These are phyloP conservation scores for Agrostemma githago DNA, from an alignment of 148 eudicot species.

Conservation along the genomic window DNA sequence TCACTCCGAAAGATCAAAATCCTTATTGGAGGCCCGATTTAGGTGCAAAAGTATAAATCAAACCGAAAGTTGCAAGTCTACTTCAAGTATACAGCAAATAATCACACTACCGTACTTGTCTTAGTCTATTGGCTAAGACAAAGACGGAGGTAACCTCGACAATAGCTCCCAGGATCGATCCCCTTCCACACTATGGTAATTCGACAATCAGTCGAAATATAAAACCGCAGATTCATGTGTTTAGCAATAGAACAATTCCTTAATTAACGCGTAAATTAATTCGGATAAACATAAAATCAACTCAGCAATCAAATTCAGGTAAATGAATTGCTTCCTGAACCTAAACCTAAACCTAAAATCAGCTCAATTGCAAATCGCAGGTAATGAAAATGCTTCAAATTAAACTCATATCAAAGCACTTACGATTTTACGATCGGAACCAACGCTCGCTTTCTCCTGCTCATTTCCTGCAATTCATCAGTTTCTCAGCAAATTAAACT, in stretches of 20 bases:
- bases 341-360: not conserved
- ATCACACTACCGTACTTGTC: no score
- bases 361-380: not conserved
- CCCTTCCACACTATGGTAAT: no score
- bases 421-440: not conserved
- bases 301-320: not conserved
- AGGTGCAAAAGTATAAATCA: not conserved
- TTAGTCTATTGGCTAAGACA: no score
- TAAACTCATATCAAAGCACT: constrained; percentile 6
- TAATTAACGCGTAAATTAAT: not conserved
- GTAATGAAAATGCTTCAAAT: not conserved
- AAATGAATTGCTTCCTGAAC: not conserved
- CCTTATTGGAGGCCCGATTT: not conserved
- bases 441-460: not conserved
- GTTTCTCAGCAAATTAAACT: not conserved
- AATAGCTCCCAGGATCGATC: no score
- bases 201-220: not conserved
- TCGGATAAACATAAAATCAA: not conserved
- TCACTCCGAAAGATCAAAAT: not conserved
- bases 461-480: constrained; percentile 29
- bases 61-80: not conserved
- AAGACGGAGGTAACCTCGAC: no score
- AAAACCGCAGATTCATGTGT: not conserved
- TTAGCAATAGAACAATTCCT: not conserved
- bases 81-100: not conserved